Conservation (phyloP, 768 basidiomycete genomes). For the Pisolithus orientalis region DNA sequence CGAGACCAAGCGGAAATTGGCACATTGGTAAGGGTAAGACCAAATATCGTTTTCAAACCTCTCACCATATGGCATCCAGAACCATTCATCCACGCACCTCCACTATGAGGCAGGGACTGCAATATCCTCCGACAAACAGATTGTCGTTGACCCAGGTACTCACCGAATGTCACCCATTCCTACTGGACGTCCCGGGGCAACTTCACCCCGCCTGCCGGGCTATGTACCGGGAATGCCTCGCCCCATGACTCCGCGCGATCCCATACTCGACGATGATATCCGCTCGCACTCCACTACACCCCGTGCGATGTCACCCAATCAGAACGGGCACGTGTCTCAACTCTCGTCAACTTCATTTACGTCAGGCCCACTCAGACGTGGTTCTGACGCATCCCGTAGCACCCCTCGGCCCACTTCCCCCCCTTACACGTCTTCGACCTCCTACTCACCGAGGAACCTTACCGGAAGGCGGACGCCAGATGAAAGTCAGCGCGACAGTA, state of each 20-base stretch:
- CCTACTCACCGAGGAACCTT: conserved; percentile 50
- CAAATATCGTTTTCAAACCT: conserved; percentile 6
- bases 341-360: conserved; percentile 29
- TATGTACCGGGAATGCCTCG: conserved; percentile 89
- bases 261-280: conserved; percentile 63
- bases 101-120: conserved; percentile 61
- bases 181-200: conserved; percentile 40
- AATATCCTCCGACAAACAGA: conserved; percentile 58
- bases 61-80: conserved; percentile 13
- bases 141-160: conserved; percentile 40
- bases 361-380: conserved; percentile 41
- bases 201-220: conserved; percentile 62
- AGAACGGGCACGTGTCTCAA: conserved; percentile 31
- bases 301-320: conserved; percentile 61
- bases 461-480: conserved; percentile 67
- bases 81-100: conserved; percentile 20
- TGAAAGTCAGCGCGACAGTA: conserved; percentile 32
- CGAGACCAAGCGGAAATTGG: conserved; percentile 13
- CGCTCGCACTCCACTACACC: conserved; percentile 69
- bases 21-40: conserved; percentile 19
- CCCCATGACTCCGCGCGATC: conserved; percentile 83
- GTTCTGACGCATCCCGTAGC: conserved; percentile 50
- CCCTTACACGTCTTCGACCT: conserved; percentile 32
- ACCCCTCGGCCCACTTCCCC: conserved; percentile 47
- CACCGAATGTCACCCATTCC: conserved; percentile 59